Conservation (phyloP, 805 yeast species). For the Yarrowia phangngaensis region DNA sequence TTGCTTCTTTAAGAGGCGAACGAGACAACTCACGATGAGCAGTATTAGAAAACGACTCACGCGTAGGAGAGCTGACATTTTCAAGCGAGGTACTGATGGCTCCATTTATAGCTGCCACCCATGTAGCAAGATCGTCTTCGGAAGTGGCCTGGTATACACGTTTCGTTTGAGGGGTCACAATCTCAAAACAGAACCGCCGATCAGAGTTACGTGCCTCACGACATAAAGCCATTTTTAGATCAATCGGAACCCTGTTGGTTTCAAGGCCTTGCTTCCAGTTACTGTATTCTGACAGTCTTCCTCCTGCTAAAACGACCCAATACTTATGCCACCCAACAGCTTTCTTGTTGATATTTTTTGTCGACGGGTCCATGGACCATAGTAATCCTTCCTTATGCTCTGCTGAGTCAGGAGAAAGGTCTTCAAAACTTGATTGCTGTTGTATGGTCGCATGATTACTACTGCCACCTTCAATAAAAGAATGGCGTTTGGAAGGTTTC, state of each 20-base stretch:
- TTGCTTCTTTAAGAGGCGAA: slow-evolving; percentile 11
- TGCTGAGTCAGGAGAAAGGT: slow-evolving; percentile 16
- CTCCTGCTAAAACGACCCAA: slow-evolving; percentile 74
- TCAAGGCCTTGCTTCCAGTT: slow-evolving; percentile 74
- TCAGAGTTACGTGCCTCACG: slow-evolving; percentile 45
- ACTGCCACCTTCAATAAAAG: slow-evolving; percentile 10
- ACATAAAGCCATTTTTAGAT: slow-evolving; percentile 63
- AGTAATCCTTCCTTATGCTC: slow-evolving; percentile 43
- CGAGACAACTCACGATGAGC: slow-evolving; percentile 12
- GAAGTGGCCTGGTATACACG: slow-evolving; percentile 72
- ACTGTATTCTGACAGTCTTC: slow-evolving; percentile 63
- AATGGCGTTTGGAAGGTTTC: slow-evolving; percentile 1
- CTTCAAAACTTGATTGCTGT: slow-evolving; percentile 1
- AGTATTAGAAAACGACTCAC: slow-evolving; percentile 6
- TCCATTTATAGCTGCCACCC: slow-evolving; percentile 62
- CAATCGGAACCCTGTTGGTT: slow-evolving; percentile 63
- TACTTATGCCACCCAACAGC: slow-evolving; percentile 72
- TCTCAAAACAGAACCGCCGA: slow-evolving; percentile 63
- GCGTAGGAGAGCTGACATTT: slow-evolving; percentile 14
- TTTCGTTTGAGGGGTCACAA: slow-evolving; percentile 65
- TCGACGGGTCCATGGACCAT: slow-evolving; percentile 43
- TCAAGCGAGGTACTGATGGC: slow-evolving; percentile 50
- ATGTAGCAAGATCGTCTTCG: slow-evolving; percentile 60
- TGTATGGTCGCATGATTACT: neutral
- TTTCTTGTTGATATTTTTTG: slow-evolving; percentile 40